Conservation (phyloP, 2,329 filamentous ascomycete genomes). For the Epichloe aotearoae region DNA sequence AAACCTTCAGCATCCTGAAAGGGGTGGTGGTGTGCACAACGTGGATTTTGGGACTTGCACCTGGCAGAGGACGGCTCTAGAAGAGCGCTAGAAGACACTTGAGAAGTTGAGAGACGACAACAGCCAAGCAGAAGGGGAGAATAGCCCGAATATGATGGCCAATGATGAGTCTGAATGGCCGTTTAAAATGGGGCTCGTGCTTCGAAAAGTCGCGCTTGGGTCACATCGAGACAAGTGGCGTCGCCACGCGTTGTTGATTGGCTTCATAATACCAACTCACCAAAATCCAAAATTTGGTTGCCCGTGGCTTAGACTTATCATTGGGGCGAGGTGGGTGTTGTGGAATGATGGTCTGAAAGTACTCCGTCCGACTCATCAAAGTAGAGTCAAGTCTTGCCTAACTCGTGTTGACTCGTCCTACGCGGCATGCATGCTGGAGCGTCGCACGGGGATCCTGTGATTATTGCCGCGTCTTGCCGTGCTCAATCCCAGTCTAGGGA, state of each 20-base stretch:
- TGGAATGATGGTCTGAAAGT: neutral
- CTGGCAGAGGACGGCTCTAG: constrained; percentile 8
- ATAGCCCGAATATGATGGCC: neutral
- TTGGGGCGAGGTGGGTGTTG: neutral
- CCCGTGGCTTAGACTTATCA: too few species aligned
- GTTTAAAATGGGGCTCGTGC: neutral
- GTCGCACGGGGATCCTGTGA: too few species aligned
- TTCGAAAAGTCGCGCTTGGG: neutral
- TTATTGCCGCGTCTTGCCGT: too few species aligned
- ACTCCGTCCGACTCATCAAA: too few species aligned
- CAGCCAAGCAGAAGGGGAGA: neutral
- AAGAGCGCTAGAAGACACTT: constrained; percentile 15
- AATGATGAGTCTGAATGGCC: neutral
- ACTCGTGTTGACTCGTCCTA: neutral
- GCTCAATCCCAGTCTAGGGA: too few species aligned
- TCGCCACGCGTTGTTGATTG: neutral
- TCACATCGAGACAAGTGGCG: constrained; percentile 3
- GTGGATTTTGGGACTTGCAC: too few species aligned
- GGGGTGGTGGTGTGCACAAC: too few species aligned
- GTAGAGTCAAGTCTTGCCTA: too few species aligned
- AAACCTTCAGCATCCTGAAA: too few species aligned
- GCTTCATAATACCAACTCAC: neutral
- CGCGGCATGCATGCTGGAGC: neutral
- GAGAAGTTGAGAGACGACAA: neutral
- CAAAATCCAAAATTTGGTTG: neutral